phyloP scores from a whole-genome alignment of 495 filamentous ascomycete species.

The Physcia stellaris region DNA sequence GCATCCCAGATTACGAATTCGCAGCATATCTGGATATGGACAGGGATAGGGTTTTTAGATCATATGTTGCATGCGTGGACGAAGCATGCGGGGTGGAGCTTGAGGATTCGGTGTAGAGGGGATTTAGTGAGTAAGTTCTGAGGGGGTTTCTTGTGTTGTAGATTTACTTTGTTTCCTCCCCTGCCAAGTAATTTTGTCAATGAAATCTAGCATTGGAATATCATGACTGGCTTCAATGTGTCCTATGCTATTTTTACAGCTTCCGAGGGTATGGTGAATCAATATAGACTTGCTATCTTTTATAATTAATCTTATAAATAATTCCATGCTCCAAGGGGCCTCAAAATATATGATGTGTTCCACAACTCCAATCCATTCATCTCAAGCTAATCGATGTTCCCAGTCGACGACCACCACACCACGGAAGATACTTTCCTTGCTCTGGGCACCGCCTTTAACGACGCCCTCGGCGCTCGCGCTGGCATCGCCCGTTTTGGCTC shows the following conservation, averaged over 20 bases:
- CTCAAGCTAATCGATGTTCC: slow-evolving; percentile 1
- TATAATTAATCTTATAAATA: background rate
- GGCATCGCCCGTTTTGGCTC: slow-evolving; percentile 82
- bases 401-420: slow-evolving; percentile 98
- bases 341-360: too few species aligned
- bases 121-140: slow-evolving; percentile 69
- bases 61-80: slow-evolving; percentile 97
- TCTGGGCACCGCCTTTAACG: slow-evolving; percentile 70
- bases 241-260: too few species aligned
- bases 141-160: too few species aligned
- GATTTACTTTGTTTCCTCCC: too few species aligned
- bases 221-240: too few species aligned
- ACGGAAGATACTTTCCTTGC: slow-evolving; percentile 92
- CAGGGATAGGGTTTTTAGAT: slow-evolving; percentile 96
- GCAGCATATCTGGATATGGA: slow-evolving; percentile 77
- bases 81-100: slow-evolving; percentile 88
- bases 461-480: slow-evolving; percentile 56
- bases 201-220: too few species aligned
- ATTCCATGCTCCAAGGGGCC: too few species aligned
- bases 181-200: too few species aligned
- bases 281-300: slow-evolving; percentile 1
- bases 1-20: slow-evolving; percentile 67
- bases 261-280: too few species aligned
- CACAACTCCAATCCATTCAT: background rate
- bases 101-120: slow-evolving; percentile 66